Evolutionary conservation across 2,329 filamentous ascomycete genomes (phyloP).

Genomic region (Ophiocordyceps camponoti-floridani): DNA sequence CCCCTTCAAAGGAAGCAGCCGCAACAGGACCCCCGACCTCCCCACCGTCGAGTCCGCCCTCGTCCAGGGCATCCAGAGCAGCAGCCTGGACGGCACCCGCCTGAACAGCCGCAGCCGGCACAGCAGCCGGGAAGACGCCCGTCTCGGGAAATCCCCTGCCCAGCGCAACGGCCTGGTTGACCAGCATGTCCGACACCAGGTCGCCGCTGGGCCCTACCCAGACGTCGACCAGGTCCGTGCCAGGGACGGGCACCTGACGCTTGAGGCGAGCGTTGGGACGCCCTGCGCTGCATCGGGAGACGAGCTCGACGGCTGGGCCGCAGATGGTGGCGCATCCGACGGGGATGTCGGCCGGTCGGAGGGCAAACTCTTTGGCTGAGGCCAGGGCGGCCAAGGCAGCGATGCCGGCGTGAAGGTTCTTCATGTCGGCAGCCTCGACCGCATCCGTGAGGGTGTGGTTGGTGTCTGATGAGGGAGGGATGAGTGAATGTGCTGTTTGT

Average conservation of each 20-base stretch:
- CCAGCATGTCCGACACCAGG: not conserved
- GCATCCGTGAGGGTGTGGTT: constrained; percentile 11
- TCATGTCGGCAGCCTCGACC: constrained; percentile 9
- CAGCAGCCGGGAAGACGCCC: too few relatives aligned
- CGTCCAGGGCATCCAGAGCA: too few relatives aligned
- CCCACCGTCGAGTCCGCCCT: too few relatives aligned
- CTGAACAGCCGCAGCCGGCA: too few relatives aligned
- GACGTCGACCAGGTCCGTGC: not conserved
- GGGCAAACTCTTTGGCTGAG: constrained; percentile 8
- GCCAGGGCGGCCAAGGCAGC: constrained; percentile 11
- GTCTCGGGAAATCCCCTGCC: too few relatives aligned
- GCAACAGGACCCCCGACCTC: too few relatives aligned
- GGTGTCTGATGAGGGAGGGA: too few relatives aligned
- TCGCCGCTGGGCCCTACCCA: not conserved
- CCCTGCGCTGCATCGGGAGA: constrained; percentile 16
- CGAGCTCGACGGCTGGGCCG: constrained; percentile 24
- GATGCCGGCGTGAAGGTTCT: constrained; percentile 7
- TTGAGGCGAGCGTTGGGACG: too few relatives aligned
- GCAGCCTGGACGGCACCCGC: too few relatives aligned
- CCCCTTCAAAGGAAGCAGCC: too few relatives aligned
- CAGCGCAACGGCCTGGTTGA: not conserved
- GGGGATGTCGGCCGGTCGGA: constrained; percentile 18
- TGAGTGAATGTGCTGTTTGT: too few relatives aligned
- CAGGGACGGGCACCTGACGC: not conserved
- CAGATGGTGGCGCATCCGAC: constrained; percentile 21